Evolutionary conservation across 371 early-diverging fungal genomes (phyloP), one percentile per base, ranked within the genome.

Genomic region (Dichotomocladium elegans): DNA sequence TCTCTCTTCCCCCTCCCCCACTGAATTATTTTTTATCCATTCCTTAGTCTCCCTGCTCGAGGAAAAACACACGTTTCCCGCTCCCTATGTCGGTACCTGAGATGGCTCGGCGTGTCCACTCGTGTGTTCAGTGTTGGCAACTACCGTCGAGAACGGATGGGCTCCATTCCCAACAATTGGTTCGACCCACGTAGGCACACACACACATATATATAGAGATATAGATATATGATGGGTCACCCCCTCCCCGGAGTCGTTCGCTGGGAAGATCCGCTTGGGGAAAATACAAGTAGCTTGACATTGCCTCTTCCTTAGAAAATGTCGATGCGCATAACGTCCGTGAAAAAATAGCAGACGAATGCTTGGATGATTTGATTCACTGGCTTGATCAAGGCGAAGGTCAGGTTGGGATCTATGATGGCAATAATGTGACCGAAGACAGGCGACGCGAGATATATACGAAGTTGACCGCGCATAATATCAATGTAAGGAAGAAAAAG

Each of bases 71-170:
- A 87, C 60, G 82, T 89, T 26, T 84, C 93, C n/a, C 74, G 92
- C 34, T 93, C 96, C 47, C 72, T 96, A 14, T 84, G 91, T 42
- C 90, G 96, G 30, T 99, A 97, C 68, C 80, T 97, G 55, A 82
- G 87, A 28, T 99, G 99, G 99, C 74, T 98, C 30, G 95, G 98
- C 33, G 90, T 96, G 40, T 79, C 82, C n/a, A 87, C 93, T 41
- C 85, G 86, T 61, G 93, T 97, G 29, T 99, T 98, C 73, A 99
- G 97, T 62, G 98, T 99, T 29, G 99, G 98, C 51, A 90, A 94
- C 62, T 98, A 98, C 64, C 85, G 99, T 29, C 82, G 98, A 37
- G 80, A 89, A 52, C 80, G 88, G 29, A 77, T 89, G 49, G 94
- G 96, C n/a, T 79, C 75, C 33, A 61, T 74, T 43, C 78, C 89